Base-by-base conservation (phyloP, 2,329 filamentous ascomycete species). In the Sporothrix protearum region DNA sequence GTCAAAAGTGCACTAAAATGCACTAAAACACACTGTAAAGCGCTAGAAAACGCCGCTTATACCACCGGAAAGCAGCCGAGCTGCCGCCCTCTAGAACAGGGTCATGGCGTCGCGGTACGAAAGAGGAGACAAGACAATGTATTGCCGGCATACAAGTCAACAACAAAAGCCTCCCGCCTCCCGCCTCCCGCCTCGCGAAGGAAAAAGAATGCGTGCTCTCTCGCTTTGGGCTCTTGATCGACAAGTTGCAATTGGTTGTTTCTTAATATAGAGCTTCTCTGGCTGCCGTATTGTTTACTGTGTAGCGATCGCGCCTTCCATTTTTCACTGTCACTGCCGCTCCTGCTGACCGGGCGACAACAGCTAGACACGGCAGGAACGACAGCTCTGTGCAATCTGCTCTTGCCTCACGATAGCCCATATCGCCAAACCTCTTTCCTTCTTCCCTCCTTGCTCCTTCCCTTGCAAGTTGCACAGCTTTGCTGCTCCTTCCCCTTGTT, bases 371-470 rank as follows among this genome's bases (percentile, higher is more conserved):
- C 33, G 33, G 59, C 59, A 63, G 36, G 59, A 22, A 25, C 33
- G 33, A 36, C 33, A 19, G 14, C 19, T 49, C 45, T 49, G 45
- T 36, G 36, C n/a, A 10, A 45, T 47, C 14, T 36, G 59, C 59
- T 64, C 63, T 30, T 66, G 14, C 63, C 63, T 59, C 28, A 66
- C 42, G 63, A 66, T 66, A 49, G 28, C 19, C 59, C 59, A 64
- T 22, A 25, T 36, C 42, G 42, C 16, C 25, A 25, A 53, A 53
- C 25, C 36, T 63, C 59, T n/a, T 42, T 25, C 36, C 36, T 7
- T 10, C 14, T 8, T 19, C 8, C 3, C 19, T 19, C 36, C 36
- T 25, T 64, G 36, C 36, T 28, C 49, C 28, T 53, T 53, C 49
- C 59, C 59, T n/a, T 64, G 36, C 36, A 45, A 22, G 36, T 28